Conservation (phyloP, 148 eudicot species). For the Rhododendron molle region DNA sequence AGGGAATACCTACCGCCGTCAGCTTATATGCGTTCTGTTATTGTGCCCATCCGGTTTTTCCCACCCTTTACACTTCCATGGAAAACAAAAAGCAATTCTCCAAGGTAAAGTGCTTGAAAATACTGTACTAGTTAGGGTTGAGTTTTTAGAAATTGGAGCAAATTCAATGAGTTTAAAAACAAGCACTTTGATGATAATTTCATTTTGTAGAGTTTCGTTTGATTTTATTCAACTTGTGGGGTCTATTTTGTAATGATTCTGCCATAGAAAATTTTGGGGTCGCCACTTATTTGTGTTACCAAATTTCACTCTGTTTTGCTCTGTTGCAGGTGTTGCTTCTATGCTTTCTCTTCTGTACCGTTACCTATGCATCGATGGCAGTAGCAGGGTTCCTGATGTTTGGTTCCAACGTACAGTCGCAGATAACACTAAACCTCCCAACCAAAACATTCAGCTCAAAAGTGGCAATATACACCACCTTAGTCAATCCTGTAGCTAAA, state of each 20-base stretch:
- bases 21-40: conserved; percentile 52
- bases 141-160: not conserved
- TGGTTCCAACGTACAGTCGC: conserved; percentile 38
- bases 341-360: conserved; percentile 42
- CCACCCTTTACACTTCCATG: conserved; percentile 46
- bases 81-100: conserved; percentile 37
- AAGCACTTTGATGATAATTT: not conserved
- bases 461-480: conserved; percentile 48
- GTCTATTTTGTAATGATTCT: not conserved
- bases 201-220: not conserved
- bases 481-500: conserved; percentile 48
- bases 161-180: not conserved
- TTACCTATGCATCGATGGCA: conserved; percentile 47
- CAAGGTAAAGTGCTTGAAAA: conserved; percentile 24
- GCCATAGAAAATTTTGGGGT: not conserved
- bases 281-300: not conserved
- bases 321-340: conserved; percentile 37
- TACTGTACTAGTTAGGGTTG: not conserved
- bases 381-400: conserved; percentile 46
- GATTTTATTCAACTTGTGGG: not conserved
- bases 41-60: conserved; percentile 58
- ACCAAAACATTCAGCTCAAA: conserved; percentile 29
- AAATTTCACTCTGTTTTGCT: not conserved
- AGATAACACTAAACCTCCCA: conserved; percentile 50
- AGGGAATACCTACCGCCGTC: conserved; percentile 41